A percentile compares a stretch with the other conserved stretches of the same genome.
Conservation (phyloP, 1,284 basidiomycete species). For the Puccinia coronata region DNA sequence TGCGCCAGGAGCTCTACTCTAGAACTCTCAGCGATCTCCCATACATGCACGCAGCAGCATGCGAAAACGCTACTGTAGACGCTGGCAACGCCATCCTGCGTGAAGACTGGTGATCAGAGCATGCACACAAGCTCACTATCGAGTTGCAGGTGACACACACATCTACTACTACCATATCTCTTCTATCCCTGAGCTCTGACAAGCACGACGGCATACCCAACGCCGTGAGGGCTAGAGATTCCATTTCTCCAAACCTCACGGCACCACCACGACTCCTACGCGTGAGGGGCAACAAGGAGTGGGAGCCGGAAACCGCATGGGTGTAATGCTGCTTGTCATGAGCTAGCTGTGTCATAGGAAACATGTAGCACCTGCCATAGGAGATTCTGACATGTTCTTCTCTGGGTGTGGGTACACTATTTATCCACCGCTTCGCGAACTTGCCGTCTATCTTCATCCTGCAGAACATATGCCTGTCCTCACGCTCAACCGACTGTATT, state of each 20-base stretch:
- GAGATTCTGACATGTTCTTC: background rate
- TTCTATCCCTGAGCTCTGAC: background rate
- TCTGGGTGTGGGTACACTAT: background rate
- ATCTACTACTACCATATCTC: background rate
- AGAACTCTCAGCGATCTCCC: background rate
- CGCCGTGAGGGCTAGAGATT: background rate
- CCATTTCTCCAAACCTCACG: constrained; percentile 4
- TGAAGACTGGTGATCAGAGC: background rate
- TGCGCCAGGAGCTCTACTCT: too few relatives aligned
- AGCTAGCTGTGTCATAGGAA: background rate
- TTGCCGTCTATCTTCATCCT: background rate
- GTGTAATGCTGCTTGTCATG: constrained; percentile 9
- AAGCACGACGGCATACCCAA: background rate
- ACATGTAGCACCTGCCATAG: background rate
- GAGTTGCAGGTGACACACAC: background rate
- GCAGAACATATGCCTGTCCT: constrained; percentile 1
- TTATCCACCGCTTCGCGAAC: background rate
- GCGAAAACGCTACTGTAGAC: background rate
- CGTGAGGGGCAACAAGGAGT: background rate
- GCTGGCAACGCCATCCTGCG: background rate
- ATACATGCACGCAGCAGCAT: background rate
- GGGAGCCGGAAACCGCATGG: background rate
- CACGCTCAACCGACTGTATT: background rate
- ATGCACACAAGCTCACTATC: background rate
- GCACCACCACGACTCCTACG: background rate